Evolutionary conservation across 1,284 basidiomycete species (phyloP).

Genomic region (Golubevia pallescens): DNA sequence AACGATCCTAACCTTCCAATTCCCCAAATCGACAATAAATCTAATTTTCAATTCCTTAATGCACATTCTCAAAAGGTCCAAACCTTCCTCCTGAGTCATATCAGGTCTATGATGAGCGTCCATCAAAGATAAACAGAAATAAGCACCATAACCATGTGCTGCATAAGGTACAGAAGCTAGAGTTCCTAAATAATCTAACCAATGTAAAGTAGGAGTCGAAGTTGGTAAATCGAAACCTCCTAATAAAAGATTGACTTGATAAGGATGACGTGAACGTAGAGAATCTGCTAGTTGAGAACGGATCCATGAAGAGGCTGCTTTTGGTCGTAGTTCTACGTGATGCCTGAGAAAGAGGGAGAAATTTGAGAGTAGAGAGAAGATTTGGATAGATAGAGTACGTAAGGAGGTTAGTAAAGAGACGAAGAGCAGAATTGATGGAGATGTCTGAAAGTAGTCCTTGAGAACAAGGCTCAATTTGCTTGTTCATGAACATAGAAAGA

Average conservation of each 20-base stretch:
- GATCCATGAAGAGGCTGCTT: constrained; percentile 92
- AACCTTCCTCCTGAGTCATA: constrained; percentile 80
- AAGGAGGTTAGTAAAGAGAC: too few relatives aligned
- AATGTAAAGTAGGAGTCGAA: constrained; percentile 77
- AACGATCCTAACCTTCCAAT: constrained; percentile 86
- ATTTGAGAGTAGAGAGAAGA: neutral
- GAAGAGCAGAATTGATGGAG: too few relatives aligned
- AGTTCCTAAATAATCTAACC: constrained; percentile 95
- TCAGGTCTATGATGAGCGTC: constrained; percentile 81
- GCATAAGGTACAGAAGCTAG: constrained; percentile 87
- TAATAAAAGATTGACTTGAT: constrained; percentile 88
- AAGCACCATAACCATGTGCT: constrained; percentile 92
- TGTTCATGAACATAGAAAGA: too few relatives aligned
- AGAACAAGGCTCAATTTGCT: too few relatives aligned
- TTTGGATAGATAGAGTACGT: too few relatives aligned
- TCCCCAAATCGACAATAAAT: constrained; percentile 74
- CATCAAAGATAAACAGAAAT: constrained; percentile 88
- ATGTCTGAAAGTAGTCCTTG: too few relatives aligned
- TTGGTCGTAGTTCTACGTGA: constrained; percentile 83
- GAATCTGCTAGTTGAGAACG: constrained; percentile 87
- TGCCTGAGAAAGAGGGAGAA: constrained; percentile 23
- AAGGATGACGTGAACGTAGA: constrained; percentile 84
- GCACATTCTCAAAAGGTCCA: constrained; percentile 82
- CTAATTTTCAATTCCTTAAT: constrained; percentile 87
- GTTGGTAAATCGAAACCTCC: constrained; percentile 83